Conservation (phyloP, 495 filamentous ascomycete species). For the Hypoxylon rickii region DNA sequence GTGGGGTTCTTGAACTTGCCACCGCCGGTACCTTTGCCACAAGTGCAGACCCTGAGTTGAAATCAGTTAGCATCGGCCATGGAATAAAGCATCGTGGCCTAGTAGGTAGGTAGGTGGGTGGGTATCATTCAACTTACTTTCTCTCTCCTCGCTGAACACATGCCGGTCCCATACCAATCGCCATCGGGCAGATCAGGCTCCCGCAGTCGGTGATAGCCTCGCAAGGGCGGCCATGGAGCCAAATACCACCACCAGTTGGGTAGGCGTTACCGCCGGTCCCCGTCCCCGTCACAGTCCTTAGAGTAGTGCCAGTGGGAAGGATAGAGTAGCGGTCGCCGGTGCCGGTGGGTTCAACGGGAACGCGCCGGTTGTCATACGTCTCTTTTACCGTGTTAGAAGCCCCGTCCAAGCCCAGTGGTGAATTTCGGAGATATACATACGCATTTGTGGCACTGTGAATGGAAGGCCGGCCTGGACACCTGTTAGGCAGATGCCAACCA, state of each 20-base stretch:
- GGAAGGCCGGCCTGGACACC: constrained; percentile 28
- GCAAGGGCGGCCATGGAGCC: background rate
- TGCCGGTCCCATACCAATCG: background rate
- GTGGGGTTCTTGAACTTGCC: no score
- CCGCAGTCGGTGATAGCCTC: background rate
- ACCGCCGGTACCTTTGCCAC: no score
- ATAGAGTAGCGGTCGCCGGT: background rate
- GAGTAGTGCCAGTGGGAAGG: background rate
- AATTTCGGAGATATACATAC: constrained; percentile 20
- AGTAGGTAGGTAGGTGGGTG: background rate
- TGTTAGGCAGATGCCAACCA: constrained; percentile 27
- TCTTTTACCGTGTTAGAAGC: background rate
- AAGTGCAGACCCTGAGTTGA: constrained; percentile 8
- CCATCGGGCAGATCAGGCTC: background rate
- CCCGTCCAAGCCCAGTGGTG: no score
- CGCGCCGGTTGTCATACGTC: no score
- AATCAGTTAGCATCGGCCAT: constrained; percentile 1
- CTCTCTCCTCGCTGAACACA: constrained; percentile 5
- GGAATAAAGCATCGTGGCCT: no score
- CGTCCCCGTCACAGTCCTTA: constrained; percentile 1
- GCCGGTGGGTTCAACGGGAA: background rate
- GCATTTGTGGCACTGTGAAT: constrained; percentile 8
- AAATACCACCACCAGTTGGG: background rate
- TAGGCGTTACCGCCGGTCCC: constrained; percentile 1
- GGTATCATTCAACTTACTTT: constrained; percentile 5